Evolutionary conservation across 2,329 filamentous ascomycete species (phyloP).

Genomic region (Macrophomina pseudophaseolina): DNA sequence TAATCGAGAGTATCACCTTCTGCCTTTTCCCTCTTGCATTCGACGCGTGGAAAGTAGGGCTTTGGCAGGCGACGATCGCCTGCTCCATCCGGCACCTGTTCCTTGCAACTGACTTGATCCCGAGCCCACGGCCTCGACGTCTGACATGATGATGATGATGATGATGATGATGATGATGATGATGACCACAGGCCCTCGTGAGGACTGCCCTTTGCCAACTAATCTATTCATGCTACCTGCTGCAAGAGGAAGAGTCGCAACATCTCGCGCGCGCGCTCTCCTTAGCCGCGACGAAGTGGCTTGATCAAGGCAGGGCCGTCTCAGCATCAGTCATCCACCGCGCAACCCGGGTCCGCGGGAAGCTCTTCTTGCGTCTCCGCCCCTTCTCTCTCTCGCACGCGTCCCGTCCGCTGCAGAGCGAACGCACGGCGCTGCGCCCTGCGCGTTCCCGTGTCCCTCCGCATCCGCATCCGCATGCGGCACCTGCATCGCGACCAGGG

Average conservation of each 20-base stretch:
- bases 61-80: background rate
- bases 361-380: too few relatives aligned
- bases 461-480: constrained; percentile 7
- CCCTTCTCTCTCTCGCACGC: too few relatives aligned
- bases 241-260: background rate
- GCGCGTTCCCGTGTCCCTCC: constrained; percentile 4
- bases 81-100: background rate
- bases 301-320: constrained; percentile 3
- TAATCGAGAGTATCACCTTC: background rate
- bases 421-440: background rate
- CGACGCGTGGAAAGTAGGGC: background rate
- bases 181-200: background rate
- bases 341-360: background rate
- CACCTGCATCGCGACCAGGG: background rate
- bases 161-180: background rate
- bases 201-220: background rate
- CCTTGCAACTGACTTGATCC: background rate
- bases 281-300: background rate
- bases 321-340: constrained; percentile 20
- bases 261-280: too few relatives aligned
- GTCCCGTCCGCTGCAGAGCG: too few relatives aligned
- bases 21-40: background rate
- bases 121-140: constrained; percentile 2
- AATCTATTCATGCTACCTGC: background rate
- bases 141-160: constrained; percentile 2